Conservation (phyloP, 495 filamentous ascomycete genomes). For the Penicillium fimorum region DNA sequence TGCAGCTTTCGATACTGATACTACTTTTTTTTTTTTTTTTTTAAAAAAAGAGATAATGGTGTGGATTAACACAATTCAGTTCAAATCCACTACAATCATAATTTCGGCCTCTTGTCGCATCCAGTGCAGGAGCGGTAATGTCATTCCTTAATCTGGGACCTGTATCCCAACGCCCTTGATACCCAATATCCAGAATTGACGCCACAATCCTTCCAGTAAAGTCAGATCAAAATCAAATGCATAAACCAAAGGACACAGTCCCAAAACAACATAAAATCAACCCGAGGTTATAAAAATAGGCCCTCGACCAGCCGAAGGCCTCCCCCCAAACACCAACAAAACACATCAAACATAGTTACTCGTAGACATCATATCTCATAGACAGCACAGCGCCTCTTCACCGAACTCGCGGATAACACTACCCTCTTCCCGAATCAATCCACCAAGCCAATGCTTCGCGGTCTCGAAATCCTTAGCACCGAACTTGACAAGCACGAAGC, state of each 20-base stretch:
- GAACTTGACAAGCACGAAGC: constrained; percentile 89
- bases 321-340: background rate
- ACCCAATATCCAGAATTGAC: background rate
- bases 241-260: background rate
- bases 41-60: background rate
- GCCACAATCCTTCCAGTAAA: constrained; percentile 6
- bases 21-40: no score
- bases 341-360: background rate
- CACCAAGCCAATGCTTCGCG: constrained; percentile 59
- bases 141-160: background rate
- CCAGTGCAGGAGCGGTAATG: constrained; percentile 1
- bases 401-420: constrained; percentile 60
- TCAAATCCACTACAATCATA: background rate
- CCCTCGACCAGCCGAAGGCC: constrained; percentile 10
- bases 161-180: constrained; percentile 2
- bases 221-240: constrained; percentile 4
- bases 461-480: constrained; percentile 61
- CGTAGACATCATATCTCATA: constrained; percentile 34
- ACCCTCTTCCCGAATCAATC: constrained; percentile 56
- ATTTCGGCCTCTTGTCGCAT: constrained; percentile 1
- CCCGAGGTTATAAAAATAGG: background rate
- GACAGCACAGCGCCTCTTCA: constrained; percentile 59
- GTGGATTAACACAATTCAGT: background rate
- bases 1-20: background rate
- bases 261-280: background rate